A percentile compares a stretch with the other conserved stretches of the same genome.
phyloP scores from a whole-genome alignment of 2,329 filamentous ascomycete genomes.

The Dothideomycetes sp. region DNA sequence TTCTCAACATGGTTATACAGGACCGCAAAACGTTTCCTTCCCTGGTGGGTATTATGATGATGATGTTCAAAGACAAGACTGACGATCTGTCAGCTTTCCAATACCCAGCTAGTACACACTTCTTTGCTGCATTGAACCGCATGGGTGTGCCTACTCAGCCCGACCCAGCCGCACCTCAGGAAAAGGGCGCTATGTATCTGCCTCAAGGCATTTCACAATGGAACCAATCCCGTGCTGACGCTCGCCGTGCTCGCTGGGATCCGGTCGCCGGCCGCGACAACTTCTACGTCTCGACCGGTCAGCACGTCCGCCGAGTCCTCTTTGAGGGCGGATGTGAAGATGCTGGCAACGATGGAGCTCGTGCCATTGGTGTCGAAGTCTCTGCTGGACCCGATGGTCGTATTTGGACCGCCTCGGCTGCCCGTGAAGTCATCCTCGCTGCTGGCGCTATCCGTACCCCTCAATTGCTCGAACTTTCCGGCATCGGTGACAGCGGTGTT shows the following conservation, averaged over 20 bases:
- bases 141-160: slow-evolving; percentile 30
- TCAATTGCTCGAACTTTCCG: slow-evolving; percentile 33
- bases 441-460: slow-evolving; percentile 29
- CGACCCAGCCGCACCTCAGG: slow-evolving; percentile 32
- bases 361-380: slow-evolving; percentile 14
- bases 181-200: slow-evolving; percentile 31
- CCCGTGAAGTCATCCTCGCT: slow-evolving; percentile 24
- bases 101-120: slow-evolving; percentile 17
- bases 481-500: slow-evolving; percentile 30
- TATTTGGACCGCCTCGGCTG: slow-evolving; percentile 14
- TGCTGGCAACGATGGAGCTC: slow-evolving; percentile 7
- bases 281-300: slow-evolving; percentile 28
- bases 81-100: slow-evolving; percentile 2
- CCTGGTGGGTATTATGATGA: slow-evolving; percentile 1
- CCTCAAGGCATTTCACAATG: slow-evolving; percentile 29
- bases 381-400: slow-evolving; percentile 8
- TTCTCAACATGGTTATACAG: slow-evolving; percentile 35
- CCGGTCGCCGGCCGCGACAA: slow-evolving; percentile 27
- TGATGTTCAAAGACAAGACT: not conserved
- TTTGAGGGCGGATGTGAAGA: slow-evolving; percentile 19
- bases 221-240: slow-evolving; percentile 32
- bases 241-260: slow-evolving; percentile 33
- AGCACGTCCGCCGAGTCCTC: slow-evolving; percentile 29
- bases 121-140: slow-evolving; percentile 30
- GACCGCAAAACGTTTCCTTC: slow-evolving; percentile 38